Conservation (phyloP, 1,284 basidiomycete species). For the Athelia psychrophila region DNA sequence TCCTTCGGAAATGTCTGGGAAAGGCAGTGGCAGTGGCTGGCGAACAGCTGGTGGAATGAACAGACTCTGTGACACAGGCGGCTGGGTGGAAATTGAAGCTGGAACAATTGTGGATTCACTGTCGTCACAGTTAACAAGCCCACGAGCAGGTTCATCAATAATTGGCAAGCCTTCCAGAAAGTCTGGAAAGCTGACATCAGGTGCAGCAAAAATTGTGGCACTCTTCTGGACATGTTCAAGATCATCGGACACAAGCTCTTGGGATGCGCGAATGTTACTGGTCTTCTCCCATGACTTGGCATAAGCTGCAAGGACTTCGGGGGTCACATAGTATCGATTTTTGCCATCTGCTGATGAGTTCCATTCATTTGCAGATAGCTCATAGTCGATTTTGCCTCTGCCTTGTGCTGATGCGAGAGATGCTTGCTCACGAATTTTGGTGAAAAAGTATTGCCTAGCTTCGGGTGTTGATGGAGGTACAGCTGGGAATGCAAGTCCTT, state of each 20-base stretch:
- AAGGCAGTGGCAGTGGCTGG: background rate
- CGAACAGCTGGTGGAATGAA: background rate
- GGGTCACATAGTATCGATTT: constrained; percentile 15
- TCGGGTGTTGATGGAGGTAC: constrained; percentile 18
- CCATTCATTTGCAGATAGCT: constrained; percentile 17
- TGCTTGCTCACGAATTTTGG: constrained; percentile 9
- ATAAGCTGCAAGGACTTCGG: constrained; percentile 14
- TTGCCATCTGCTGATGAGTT: constrained; percentile 20
- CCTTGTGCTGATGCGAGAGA: constrained; percentile 5
- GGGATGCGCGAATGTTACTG: constrained; percentile 14
- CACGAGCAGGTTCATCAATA: background rate
- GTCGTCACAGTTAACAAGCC: too few relatives aligned
- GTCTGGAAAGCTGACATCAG: background rate
- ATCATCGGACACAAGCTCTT: constrained; percentile 13
- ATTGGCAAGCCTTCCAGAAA: background rate
- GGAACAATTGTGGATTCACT: background rate
- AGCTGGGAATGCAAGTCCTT: constrained; percentile 18
- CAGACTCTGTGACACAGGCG: background rate
- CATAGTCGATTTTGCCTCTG: constrained; percentile 14
- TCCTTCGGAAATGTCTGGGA: too few relatives aligned
- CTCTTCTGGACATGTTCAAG: constrained; percentile 1
- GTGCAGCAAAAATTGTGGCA: background rate
- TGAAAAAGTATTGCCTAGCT: constrained; percentile 17
- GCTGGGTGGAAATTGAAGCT: background rate
- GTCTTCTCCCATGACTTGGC: constrained; percentile 8